Conservation (phyloP, 306 rosid species). For the Rosa persica region DNA sequence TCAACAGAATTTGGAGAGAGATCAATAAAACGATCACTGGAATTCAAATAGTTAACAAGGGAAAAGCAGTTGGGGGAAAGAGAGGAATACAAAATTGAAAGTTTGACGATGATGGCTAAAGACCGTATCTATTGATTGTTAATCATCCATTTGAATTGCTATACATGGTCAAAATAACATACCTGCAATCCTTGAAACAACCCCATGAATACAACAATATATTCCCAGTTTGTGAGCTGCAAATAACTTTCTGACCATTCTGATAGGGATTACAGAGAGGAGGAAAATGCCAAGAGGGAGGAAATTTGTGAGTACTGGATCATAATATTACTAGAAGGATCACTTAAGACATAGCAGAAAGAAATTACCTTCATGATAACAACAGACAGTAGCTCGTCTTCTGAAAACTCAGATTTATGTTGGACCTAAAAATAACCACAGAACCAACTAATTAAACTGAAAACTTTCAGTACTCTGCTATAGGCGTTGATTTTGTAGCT, state of each 20-base stretch:
- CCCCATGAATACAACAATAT: conserved; percentile 87
- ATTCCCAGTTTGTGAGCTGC: conserved; percentile 78
- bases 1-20: conserved; percentile 73
- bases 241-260: conserved; percentile 88
- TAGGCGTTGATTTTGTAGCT: background rate
- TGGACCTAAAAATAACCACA: conserved; percentile 53
- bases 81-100: conserved; percentile 1
- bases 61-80: conserved; percentile 12
- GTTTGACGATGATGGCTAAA: conserved; percentile 11
- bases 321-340: background rate
- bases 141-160: background rate
- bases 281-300: background rate
- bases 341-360: conserved; percentile 9
- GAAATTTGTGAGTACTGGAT: background rate
- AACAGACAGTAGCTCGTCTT: conserved; percentile 82
- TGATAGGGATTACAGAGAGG: conserved; percentile 23
- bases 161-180: conserved; percentile 14
- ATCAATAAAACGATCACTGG: conserved; percentile 81
- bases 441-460: conserved; percentile 21
- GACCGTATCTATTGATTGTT: background rate
- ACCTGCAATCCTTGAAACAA: conserved; percentile 92
- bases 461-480: background rate
- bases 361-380: conserved; percentile 85
- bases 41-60: conserved; percentile 28
- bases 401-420: conserved; percentile 84